Evolutionary conservation across 805 yeast genomes (phyloP).

Genomic region (Scheffersomyces ergatensis): DNA sequence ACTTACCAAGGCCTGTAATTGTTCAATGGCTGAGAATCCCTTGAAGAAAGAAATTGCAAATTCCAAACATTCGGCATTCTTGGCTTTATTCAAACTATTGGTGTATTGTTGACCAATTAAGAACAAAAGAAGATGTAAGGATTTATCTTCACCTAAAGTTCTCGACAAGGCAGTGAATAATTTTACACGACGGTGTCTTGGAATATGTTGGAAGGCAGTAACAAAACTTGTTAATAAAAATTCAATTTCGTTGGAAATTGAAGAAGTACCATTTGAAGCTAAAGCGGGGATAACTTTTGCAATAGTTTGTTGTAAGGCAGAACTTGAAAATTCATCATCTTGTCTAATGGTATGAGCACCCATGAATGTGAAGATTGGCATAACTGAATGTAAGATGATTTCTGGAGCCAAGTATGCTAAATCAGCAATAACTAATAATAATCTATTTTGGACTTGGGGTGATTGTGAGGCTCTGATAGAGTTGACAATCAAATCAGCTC

Average conservation of each 20-base stretch:
- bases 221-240: slow-evolving; percentile 83
- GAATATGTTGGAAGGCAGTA: slow-evolving; percentile 94
- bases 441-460: slow-evolving; percentile 92
- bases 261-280: slow-evolving; percentile 40
- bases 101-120: slow-evolving; percentile 78
- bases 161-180: slow-evolving; percentile 74
- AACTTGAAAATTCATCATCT: slow-evolving; percentile 92
- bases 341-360: slow-evolving; percentile 96
- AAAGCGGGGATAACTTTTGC: slow-evolving; percentile 89
- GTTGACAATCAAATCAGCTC: slow-evolving; percentile 89
- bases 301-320: slow-evolving; percentile 90
- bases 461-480: slow-evolving; percentile 86
- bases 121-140: slow-evolving; percentile 72
- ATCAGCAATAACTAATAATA: slow-evolving; percentile 80
- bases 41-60: slow-evolving; percentile 70
- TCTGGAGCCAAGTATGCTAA: slow-evolving; percentile 89
- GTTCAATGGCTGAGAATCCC: slow-evolving; percentile 66
- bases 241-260: slow-evolving; percentile 64
- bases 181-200: slow-evolving; percentile 91
- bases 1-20: slow-evolving; percentile 51
- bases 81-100: slow-evolving; percentile 64
- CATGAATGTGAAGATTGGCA: slow-evolving; percentile 99
- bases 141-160: slow-evolving; percentile 65
- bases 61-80: slow-evolving; percentile 54
- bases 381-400: slow-evolving; percentile 87